Evolutionary conservation across 768 basidiomycete species (phyloP).

Genomic region (Hygrocybe punicea): DNA sequence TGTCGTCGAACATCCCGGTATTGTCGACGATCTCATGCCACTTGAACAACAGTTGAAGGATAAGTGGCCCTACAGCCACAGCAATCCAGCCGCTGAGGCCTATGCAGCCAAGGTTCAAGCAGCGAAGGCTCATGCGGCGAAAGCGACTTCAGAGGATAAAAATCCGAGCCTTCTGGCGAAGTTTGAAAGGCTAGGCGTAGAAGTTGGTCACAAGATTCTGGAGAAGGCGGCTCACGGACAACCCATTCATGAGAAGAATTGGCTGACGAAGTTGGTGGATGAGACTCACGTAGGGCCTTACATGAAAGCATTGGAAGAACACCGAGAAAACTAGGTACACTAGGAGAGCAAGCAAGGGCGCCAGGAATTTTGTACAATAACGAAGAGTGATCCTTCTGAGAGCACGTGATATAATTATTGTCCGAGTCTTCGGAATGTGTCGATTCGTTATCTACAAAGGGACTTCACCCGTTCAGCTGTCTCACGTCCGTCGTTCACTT

Average conservation of each 20-base stretch:
- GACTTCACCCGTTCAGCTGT: slow-evolving; percentile 86
- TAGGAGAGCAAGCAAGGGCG: too few species aligned
- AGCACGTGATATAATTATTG: too few species aligned
- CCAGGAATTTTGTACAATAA: too few species aligned
- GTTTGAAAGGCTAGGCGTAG: background rate
- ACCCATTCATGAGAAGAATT: background rate
- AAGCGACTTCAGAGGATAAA: background rate
- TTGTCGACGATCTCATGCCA: slow-evolving; percentile 45
- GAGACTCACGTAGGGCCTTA: background rate
- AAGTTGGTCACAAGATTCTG: background rate
- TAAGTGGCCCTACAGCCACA: slow-evolving; percentile 45
- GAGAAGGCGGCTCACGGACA: background rate
- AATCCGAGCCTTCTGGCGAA: background rate
- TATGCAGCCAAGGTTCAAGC: background rate
- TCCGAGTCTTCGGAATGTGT: slow-evolving; percentile 51
- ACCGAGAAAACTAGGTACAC: too few species aligned
- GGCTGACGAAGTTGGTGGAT: background rate
- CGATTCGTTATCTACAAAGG: slow-evolving; percentile 95
- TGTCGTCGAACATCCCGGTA: slow-evolving; percentile 41
- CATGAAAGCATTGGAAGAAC: background rate
- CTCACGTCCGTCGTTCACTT: slow-evolving; percentile 54
- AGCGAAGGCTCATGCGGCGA: too few species aligned
- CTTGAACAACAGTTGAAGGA: slow-evolving; percentile 51
- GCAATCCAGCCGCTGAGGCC: background rate
- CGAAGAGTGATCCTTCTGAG: too few species aligned